A percentile compares a stretch with the other conserved stretches of the same genome.
These are phyloP conservation scores for Candida ortonii DNA, from an alignment of 805 yeast genomes.

Conservation along the genomic window DNA sequence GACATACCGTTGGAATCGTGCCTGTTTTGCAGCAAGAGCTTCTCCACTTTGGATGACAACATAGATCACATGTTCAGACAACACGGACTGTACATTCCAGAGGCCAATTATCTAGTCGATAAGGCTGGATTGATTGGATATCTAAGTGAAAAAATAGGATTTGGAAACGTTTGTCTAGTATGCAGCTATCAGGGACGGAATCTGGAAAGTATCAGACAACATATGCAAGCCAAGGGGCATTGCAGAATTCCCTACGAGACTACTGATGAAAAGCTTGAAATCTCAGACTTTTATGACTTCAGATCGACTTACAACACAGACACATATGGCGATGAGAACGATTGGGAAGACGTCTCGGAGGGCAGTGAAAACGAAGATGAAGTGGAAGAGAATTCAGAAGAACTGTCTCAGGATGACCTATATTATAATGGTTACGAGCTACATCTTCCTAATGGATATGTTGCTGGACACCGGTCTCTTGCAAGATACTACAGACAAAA, in stretches of 20 bases:
- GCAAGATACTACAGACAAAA: slow-evolving; percentile 71
- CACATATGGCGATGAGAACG: slow-evolving; percentile 33
- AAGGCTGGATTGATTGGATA: slow-evolving; percentile 69
- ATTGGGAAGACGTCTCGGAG: slow-evolving; percentile 33
- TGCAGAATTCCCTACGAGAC: slow-evolving; percentile 86
- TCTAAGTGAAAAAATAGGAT: slow-evolving; percentile 75
- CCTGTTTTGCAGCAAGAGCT: slow-evolving; percentile 44
- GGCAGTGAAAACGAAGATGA: slow-evolving; percentile 33
- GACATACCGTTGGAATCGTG: slow-evolving; percentile 50
- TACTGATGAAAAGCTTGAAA: slow-evolving; percentile 69
- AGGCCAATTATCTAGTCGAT: slow-evolving; percentile 64
- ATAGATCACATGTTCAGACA: slow-evolving; percentile 70
- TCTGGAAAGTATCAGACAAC: slow-evolving; percentile 84
- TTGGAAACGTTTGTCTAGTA: slow-evolving; percentile 78
- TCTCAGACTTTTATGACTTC: slow-evolving; percentile 84
- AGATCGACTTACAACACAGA: slow-evolving; percentile 50
- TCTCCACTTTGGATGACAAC: slow-evolving; percentile 40
- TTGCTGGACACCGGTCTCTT: slow-evolving; percentile 78
- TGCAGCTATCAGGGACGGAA: slow-evolving; percentile 84
- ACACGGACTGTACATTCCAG: slow-evolving; percentile 91
- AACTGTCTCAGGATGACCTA: slow-evolving; percentile 29
- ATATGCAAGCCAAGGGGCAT: slow-evolving; percentile 81
- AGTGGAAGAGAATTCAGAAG: slow-evolving; percentile 35
- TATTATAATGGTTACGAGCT: slow-evolving; percentile 55
- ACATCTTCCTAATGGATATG: slow-evolving; percentile 71